phyloP scores from a whole-genome alignment of 2,329 filamentous ascomycete species.

The Monilinia fructigena region DNA sequence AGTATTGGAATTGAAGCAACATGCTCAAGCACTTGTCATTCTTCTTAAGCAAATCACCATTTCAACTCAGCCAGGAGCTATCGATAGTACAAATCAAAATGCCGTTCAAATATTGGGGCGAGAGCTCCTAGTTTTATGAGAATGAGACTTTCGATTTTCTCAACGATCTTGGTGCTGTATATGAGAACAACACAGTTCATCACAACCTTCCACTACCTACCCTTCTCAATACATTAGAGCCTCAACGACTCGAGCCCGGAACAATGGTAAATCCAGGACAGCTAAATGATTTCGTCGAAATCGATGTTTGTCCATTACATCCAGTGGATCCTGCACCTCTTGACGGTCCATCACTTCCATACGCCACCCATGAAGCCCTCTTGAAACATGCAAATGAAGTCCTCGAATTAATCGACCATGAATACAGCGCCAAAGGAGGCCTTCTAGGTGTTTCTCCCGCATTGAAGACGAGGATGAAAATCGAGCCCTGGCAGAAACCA shows the following conservation, averaged over 20 bases:
- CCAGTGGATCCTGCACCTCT: constrained; percentile 19
- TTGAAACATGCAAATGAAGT: constrained; percentile 59
- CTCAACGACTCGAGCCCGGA: background rate
- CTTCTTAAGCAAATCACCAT: constrained; percentile 52
- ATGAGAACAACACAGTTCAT: constrained; percentile 36
- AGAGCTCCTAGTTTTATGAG: constrained; percentile 12
- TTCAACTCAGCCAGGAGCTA: constrained; percentile 37
- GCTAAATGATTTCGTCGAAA: constrained; percentile 14
- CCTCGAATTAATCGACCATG: constrained; percentile 59
- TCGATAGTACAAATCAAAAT: constrained; percentile 31
- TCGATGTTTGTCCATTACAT: constrained; percentile 36
- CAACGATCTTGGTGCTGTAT: constrained; percentile 50
- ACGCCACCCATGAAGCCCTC: constrained; percentile 42
- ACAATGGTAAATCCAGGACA: constrained; percentile 19
- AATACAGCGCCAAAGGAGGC: constrained; percentile 55
- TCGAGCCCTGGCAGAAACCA: constrained; percentile 48
- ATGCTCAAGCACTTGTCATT: constrained; percentile 56
- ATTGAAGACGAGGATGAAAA: constrained; percentile 42
- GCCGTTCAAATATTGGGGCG: background rate
- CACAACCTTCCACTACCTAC: constrained; percentile 35
- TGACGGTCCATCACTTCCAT: constrained; percentile 30
- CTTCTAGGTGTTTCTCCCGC: constrained; percentile 56
- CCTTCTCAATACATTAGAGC: constrained; percentile 33
- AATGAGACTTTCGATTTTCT: constrained; percentile 58
- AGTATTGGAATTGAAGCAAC: constrained; percentile 57